A percentile compares a stretch with the other conserved stretches of the same genome.
phyloP scores from a whole-genome alignment of 371 early-diverging fungal species.

The Mucor irregularis region DNA sequence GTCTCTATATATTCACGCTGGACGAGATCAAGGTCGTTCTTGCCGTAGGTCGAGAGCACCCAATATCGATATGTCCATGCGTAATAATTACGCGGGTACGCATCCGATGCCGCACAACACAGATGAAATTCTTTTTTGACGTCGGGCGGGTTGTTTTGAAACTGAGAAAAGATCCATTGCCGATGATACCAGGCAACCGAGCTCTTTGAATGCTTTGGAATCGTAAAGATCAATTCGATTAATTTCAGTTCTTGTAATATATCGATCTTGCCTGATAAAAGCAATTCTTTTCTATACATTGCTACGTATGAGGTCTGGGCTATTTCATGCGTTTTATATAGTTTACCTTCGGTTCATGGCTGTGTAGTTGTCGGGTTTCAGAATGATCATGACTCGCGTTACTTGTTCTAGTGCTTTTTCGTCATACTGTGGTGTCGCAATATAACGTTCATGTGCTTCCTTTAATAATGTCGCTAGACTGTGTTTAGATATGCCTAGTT shows the following conservation, averaged over 20 bases:
- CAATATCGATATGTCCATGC: slow-evolving; percentile 58
- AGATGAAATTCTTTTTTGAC: slow-evolving; percentile 38
- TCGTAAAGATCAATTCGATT: slow-evolving; percentile 50
- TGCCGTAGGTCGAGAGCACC: slow-evolving; percentile 27
- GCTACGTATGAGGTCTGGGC: not conserved
- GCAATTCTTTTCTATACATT: slow-evolving; percentile 44
- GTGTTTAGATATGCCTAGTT: slow-evolving; percentile 32
- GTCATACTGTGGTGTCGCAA: not conserved
- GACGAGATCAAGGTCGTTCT: not conserved
- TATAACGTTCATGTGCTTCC: slow-evolving; percentile 27
- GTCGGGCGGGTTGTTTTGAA: not conserved
- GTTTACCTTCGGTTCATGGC: slow-evolving; percentile 57
- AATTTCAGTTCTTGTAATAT: slow-evolving; percentile 37
- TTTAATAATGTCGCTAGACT: slow-evolving; percentile 14
- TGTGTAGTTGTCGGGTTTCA: slow-evolving; percentile 60
- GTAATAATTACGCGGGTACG: slow-evolving; percentile 58
- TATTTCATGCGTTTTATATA: not conserved
- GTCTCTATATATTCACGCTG: slow-evolving; percentile 32
- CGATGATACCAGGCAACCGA: slow-evolving; percentile 60
- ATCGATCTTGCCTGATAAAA: slow-evolving; percentile 26
- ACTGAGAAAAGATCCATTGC: slow-evolving; percentile 23
- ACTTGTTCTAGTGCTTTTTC: slow-evolving; percentile 20
- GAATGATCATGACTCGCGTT: slow-evolving; percentile 39
- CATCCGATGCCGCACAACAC: slow-evolving; percentile 37
- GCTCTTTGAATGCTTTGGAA: slow-evolving; percentile 59